Base-by-base conservation (phyloP, 1,284 basidiomycete species). In the Tetrapyrgos nigripes region DNA sequence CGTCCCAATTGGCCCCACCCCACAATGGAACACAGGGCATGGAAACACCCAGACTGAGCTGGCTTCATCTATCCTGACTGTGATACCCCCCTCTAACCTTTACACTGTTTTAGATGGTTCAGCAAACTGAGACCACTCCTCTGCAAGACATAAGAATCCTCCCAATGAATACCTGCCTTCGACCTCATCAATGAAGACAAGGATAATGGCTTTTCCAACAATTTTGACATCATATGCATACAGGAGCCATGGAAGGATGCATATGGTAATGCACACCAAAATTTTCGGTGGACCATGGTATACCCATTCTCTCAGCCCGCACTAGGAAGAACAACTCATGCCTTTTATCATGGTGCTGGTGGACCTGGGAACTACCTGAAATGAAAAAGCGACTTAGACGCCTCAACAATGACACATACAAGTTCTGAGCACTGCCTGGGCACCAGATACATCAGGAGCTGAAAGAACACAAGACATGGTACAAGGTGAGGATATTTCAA, bases 281-380 rank as follows among this genome's bases (percentile, higher is more conserved):
- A 57, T 4, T 29, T 47, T 19, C 62, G 52, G 21, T 57, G 64
- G 55, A 45, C 35, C 8, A 55, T 68, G 3, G 0, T 58, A 9
- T 67, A 64, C 56, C 71, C 70, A 3, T 24, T 35, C 24, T 29
- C 14, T n/a, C 17, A 48, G n/a, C 44, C 46, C 49, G 17, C 27
- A 52, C 3, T 13, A 13, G n/a, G n/a, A n/a, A n/a, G n/a, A n/a
- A n/a, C n/a, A n/a, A 11, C 43, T 60, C 0, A 45, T 66, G 26
- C 68, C 70, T 2, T 57, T 66, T 3, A 66, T 72, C 2, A 62
- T 69, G 52, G 62, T 75, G 69, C 9, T 77, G 75, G 75, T 77
- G 74, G 74, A 69, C 58, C 1, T 50, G 40, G 4, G 69, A 70
- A 3, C 66, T 76, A 2, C 51, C 46, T 1, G 27, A 44, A 9